Evolutionary conservation across 495 filamentous ascomycete genomes (phyloP), one percentile per base, ranked within the genome.

Genomic region (Aspergillus homomorphus): DNA sequence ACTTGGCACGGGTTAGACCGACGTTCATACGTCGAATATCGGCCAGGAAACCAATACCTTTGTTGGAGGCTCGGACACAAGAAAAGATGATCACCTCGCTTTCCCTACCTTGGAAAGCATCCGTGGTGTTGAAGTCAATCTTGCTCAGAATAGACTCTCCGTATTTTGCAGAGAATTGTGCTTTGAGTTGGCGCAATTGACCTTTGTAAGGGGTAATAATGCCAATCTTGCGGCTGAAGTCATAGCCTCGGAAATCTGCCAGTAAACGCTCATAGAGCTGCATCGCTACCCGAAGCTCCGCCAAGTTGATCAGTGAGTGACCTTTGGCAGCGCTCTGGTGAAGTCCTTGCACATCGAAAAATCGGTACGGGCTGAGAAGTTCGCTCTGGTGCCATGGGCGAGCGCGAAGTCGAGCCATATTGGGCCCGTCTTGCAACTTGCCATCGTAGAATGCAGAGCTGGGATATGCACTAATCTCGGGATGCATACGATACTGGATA

Each of bases 21-120:
- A 98, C 94, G 75, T 98, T 98, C 94, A 98, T 98, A 84, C 94
- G 94, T 52, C 94, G 86, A 67, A 98, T 96, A 75, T 98, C 94
- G 45, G 88, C 86, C 80, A 98, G 86, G 84, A 98, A 98, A 80
- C 94, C 94, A 66, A 98, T 96, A 64, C 95, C 91, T 26, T 91
- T 91, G 26, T 85, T 89, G 16, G 89, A 92, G 30, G 94, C 92
- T 73, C 94, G 85, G 30, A 98, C 94, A 70, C 94, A 98, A 51
- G 95, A 98, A 77, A 98, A 98, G 57, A 98, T 97, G 67, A 98
- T 97, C 60, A 98, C 86, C 71, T 98, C 94, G 67, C 90, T 91
- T 73, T 98, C 94, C 50, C 94, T 85, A 61, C 94, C 94, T 67
- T 98, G 94, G 73, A 96, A 98, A 16, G 94, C 94, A 73, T 98